Conservation (phyloP, 2,329 filamentous ascomycete species). For the Fusarium devonianum region DNA sequence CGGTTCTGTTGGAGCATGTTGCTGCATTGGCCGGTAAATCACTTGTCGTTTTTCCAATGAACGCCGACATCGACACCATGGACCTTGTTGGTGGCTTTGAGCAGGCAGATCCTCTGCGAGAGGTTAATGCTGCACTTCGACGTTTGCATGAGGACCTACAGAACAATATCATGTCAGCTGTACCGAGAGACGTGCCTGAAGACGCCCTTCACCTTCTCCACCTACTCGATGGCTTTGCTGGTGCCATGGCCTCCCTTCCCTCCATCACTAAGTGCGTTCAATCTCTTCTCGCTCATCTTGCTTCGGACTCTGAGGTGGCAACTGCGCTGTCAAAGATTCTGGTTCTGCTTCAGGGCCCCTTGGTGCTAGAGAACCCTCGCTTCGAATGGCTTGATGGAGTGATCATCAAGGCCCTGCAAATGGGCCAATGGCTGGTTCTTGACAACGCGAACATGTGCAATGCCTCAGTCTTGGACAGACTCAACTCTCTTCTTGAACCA, state of each 20-base stretch:
- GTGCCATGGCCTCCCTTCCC: constrained; percentile 49
- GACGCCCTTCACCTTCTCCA: constrained; percentile 60
- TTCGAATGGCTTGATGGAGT: constrained; percentile 98
- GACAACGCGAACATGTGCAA: constrained; percentile 98
- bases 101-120: constrained; percentile 83
- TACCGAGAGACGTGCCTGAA: constrained; percentile 56
- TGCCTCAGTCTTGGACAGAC: constrained; percentile 88
- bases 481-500: constrained; percentile 94
- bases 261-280: constrained; percentile 50
- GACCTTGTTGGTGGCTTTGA: constrained; percentile 97
- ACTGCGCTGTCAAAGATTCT: constrained; percentile 57
- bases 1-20: constrained; percentile 77
- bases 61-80: constrained; percentile 95
- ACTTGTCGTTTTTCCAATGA: constrained; percentile 85
- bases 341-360: constrained; percentile 59
- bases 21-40: constrained; percentile 80
- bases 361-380: constrained; percentile 72
- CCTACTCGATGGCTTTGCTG: constrained; percentile 53
- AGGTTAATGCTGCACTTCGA: constrained; percentile 66
- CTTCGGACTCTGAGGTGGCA: constrained; percentile 55
- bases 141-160: constrained; percentile 61
- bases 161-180: constrained; percentile 54
- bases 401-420: constrained; percentile 83
- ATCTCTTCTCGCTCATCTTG: constrained; percentile 50
- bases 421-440: constrained; percentile 90